Evolutionary conservation across 2,329 filamentous ascomycete species (phyloP), one percentile per base, ranked within the genome.

Genomic region (Cadophora luteo-olivacea): DNA sequence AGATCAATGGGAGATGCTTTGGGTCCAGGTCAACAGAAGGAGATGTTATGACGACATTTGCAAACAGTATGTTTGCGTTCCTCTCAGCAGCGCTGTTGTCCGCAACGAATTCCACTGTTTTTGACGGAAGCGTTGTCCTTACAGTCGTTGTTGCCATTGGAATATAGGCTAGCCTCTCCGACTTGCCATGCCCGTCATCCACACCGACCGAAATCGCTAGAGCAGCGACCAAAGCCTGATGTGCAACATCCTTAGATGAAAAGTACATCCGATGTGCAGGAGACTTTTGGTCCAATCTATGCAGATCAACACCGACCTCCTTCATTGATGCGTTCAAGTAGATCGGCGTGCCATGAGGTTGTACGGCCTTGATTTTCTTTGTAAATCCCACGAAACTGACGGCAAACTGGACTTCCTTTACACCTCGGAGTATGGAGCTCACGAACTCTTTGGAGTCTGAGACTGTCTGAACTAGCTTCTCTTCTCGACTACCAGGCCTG

Each of bases 181-280:
- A 91, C 74, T 92, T 92, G 9, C 91, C 92, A 33, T 91, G 88
- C n/a, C 93, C 93, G 78, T 97, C 94, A 76, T 97, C 94, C 45
- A 99, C 85, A 49, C 94, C 96, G 67, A 98, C 86, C 0, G 95
- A 95, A 66, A 99, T 92, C 0, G 96, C 97, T 51, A 99, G 89
- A 3, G 94, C 96, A 22, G 95, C 96, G 25, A 96, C 87, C 45
- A 99, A 85, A 12, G 94, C 96, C 83, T 99, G 95, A 79, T 99
- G 96, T 14, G 96, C 96, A 75, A 97, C 90, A 77, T 97, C 96
- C 70, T 93, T 91, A 25, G 91, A 89, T 2, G 94, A 92, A 77
- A 99, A 99, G 80, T 99, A 98, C 96, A 98, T 99, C 71, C 96
- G 90, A 83, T 99, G 96, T 0, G 95, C 94, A 0, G 96, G 94